Conservation (phyloP, 1,139 yeast species). For the Kodamaea anthophila region DNA sequence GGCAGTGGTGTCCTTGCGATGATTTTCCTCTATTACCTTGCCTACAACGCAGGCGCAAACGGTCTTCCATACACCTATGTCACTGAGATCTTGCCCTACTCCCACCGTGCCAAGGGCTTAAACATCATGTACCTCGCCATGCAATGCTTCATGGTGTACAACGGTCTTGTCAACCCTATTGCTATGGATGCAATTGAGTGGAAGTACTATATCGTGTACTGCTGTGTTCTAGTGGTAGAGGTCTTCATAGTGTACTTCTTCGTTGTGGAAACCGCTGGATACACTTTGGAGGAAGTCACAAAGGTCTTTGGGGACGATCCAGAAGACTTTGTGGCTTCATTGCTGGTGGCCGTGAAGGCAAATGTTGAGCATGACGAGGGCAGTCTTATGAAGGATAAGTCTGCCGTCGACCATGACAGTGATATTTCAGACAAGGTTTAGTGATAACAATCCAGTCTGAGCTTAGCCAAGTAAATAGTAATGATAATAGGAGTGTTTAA, state of each 20-base stretch:
- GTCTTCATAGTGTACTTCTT: conserved; percentile 33
- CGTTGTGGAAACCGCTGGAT: conserved; percentile 47
- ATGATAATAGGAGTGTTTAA: too few species aligned
- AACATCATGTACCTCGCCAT: conserved; percentile 25
- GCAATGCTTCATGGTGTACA: conserved; percentile 26
- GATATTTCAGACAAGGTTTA: too few species aligned
- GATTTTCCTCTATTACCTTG: conserved; percentile 36
- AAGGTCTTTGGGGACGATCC: conserved; percentile 39
- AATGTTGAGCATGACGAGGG: conserved; percentile 5
- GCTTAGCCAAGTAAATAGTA: too few species aligned
- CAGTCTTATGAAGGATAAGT: too few species aligned
- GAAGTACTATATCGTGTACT: conserved; percentile 55
- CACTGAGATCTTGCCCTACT: conserved; percentile 37
- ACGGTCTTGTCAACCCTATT: conserved; percentile 51
- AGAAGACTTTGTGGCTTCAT: conserved; percentile 9
- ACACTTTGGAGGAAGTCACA: conserved; percentile 50
- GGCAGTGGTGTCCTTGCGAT: conserved; percentile 43
- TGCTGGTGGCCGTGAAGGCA: conserved; percentile 5
- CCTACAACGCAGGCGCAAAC: conserved; percentile 34
- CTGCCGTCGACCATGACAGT: too few species aligned
- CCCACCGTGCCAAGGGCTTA: conserved; percentile 41
- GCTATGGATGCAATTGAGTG: conserved; percentile 55
- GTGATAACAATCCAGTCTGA: too few species aligned
- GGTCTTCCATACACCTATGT: conserved; percentile 34
- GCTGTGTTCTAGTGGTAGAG: conserved; percentile 35